These are phyloP conservation scores for Asclepias syriaca DNA, from an alignment of 257 asterid species.

Conservation along the genomic window DNA sequence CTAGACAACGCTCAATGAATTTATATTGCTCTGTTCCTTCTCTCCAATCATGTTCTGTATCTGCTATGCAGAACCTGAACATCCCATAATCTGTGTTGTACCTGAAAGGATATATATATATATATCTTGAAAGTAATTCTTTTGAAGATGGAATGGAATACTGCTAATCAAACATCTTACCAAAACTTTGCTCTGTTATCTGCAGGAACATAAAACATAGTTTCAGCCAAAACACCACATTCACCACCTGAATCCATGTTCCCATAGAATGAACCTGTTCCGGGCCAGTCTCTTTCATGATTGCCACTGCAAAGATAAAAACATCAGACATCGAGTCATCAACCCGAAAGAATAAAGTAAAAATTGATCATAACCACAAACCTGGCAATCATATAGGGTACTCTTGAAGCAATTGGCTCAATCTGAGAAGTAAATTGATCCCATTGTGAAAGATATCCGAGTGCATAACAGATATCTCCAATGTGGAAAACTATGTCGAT, in stretches of 20 bases:
- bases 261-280: conserved; percentile 66
- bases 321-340: neutral
- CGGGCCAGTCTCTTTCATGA: conserved; percentile 95
- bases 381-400: conserved; percentile 94
- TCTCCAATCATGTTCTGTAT: conserved; percentile 89
- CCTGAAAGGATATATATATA: conserved; percentile 28
- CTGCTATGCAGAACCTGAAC: conserved; percentile 86
- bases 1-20: conserved; percentile 72
- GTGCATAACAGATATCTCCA: conserved; percentile 77
- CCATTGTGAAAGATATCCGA: conserved; percentile 85
- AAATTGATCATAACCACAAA: neutral
- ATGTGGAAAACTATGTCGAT: conserved; percentile 81
- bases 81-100: conserved; percentile 81
- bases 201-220: conserved; percentile 76
- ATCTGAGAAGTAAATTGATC: conserved; percentile 90
- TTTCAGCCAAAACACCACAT: conserved; percentile 75
- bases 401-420: conserved; percentile 74
- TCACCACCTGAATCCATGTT: conserved; percentile 83
- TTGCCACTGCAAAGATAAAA: conserved; percentile 57
- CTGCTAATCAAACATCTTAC: conserved; percentile 23
- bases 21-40: conserved; percentile 73
- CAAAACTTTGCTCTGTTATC: conserved; percentile 83
- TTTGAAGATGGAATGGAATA: too few species aligned
- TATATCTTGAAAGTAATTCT: too few species aligned
- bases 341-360: neutral